Evolutionary conservation across 1,284 basidiomycete species (phyloP).

Genomic region (Malassezia obtusa): DNA sequence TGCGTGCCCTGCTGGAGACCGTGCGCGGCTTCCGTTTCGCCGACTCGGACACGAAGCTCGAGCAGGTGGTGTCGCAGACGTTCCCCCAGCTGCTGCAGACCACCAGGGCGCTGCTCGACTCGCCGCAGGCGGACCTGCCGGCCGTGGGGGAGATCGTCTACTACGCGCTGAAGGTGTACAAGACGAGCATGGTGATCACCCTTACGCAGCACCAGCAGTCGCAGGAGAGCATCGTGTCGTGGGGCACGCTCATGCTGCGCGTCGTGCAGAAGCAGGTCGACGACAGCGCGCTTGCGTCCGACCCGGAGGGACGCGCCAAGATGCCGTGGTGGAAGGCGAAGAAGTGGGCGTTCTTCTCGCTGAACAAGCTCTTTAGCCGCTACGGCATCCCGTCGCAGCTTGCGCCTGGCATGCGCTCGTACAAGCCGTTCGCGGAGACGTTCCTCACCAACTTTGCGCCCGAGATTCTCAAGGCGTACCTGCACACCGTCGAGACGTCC

Average conservation of each 20-base stretch:
- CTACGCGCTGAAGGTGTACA: slow-evolving; percentile 43
- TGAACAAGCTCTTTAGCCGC: slow-evolving; percentile 44
- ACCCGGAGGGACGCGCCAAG: slow-evolving; percentile 18
- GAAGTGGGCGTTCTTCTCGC: slow-evolving; percentile 46
- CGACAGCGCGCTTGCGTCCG: slow-evolving; percentile 14
- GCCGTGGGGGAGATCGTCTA: slow-evolving; percentile 42
- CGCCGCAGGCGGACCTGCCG: slow-evolving; percentile 25
- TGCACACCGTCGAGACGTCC: slow-evolving; percentile 32
- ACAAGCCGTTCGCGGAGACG: slow-evolving; percentile 45
- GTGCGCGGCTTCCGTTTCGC: slow-evolving; percentile 39
- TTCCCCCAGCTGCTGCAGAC: slow-evolving; percentile 38
- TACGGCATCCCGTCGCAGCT: slow-evolving; percentile 46
- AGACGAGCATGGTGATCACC: slow-evolving; percentile 36
- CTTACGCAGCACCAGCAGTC: slow-evolving; percentile 41
- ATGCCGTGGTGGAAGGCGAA: slow-evolving; percentile 46
- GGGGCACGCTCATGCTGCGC: slow-evolving; percentile 41
- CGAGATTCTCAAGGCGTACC: slow-evolving; percentile 46
- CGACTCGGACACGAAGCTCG: slow-evolving; percentile 34
- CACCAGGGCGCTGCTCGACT: slow-evolving; percentile 26
- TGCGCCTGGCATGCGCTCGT: slow-evolving; percentile 32
- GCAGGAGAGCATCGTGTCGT: slow-evolving; percentile 40
- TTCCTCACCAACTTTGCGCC: slow-evolving; percentile 43
- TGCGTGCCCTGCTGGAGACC: slow-evolving; percentile 40
- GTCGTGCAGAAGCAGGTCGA: slow-evolving; percentile 39
- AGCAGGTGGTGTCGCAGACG: slow-evolving; percentile 30